phyloP scores from a whole-genome alignment of 2,329 filamentous ascomycete genomes.

The Trichoderma sp. region DNA sequence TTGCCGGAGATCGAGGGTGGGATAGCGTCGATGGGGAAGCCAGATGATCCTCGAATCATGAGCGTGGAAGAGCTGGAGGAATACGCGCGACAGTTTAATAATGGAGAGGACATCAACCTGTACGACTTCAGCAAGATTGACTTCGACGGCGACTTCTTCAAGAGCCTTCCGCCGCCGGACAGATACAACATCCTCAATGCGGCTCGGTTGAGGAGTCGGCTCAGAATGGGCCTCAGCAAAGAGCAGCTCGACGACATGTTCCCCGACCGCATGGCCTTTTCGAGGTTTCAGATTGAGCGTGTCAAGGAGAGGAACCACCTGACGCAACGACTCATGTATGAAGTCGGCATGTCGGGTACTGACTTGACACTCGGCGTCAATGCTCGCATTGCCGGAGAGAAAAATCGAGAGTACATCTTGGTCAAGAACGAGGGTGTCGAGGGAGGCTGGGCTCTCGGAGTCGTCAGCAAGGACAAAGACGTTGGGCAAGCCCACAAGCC shows the following conservation, averaged over 20 bases:
- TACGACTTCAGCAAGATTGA: constrained; percentile 99
- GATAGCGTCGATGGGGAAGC: constrained; percentile 82
- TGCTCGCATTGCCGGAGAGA: constrained; percentile 77
- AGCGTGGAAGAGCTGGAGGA: constrained; percentile 90
- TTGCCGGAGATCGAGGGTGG: constrained; percentile 80
- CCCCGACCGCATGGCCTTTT: constrained; percentile 95
- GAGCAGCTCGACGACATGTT: constrained; percentile 97
- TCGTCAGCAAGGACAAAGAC: constrained; percentile 83
- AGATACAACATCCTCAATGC: constrained; percentile 98
- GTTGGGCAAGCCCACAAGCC: constrained; percentile 80
- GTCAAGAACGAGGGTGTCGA: constrained; percentile 95
- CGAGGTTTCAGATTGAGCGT: constrained; percentile 91
- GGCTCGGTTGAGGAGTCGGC: constrained; percentile 79
- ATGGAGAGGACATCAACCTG: constrained; percentile 84
- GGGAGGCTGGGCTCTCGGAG: constrained; percentile 92
- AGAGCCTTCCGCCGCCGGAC: constrained; percentile 84
- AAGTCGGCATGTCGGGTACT: constrained; percentile 84
- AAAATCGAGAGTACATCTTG: constrained; percentile 88
- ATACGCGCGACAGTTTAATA: constrained; percentile 89
- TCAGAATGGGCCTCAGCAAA: constrained; percentile 95
- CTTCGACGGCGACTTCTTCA: constrained; percentile 94
- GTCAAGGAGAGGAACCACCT: constrained; percentile 91
- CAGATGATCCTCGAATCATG: constrained; percentile 95
- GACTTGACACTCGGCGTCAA: constrained; percentile 69
- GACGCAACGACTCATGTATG: constrained; percentile 90